A percentile compares a stretch with the other conserved stretches of the same genome.
Conservation (phyloP, 352 stramenopile species). For the Phytophthora rubi region DNA sequence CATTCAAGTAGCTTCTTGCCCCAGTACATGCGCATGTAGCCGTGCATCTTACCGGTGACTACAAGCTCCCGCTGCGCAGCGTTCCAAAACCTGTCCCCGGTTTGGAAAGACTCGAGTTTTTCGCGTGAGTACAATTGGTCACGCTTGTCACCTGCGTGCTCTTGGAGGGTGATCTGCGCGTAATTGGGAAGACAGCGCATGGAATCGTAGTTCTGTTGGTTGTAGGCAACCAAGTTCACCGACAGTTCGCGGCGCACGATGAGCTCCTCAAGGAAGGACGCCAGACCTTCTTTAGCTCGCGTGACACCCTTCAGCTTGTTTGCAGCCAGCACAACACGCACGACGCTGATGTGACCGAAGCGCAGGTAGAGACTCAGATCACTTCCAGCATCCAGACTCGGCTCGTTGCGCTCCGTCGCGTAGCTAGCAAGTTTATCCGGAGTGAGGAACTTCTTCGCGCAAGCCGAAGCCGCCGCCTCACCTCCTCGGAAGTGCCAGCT, state of each 20-base stretch:
- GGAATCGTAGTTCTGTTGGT: slow-evolving; percentile 96
- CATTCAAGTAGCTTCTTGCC: slow-evolving; percentile 99
- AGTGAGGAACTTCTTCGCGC: slow-evolving; percentile 90
- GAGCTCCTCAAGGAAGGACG: slow-evolving; percentile 97
- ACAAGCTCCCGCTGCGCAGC: slow-evolving; percentile 97
- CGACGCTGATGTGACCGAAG: slow-evolving; percentile 89
- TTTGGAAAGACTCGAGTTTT: slow-evolving; percentile 93
- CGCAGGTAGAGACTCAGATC: slow-evolving; percentile 95
- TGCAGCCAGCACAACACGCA: slow-evolving; percentile 65
- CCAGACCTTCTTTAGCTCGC: slow-evolving; percentile 72
- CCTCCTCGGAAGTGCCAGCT: slow-evolving; percentile 69
- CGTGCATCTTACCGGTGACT: slow-evolving; percentile 92
- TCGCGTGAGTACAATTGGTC: slow-evolving; percentile 92
- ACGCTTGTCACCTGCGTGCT: slow-evolving; percentile 89
- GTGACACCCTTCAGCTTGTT: slow-evolving; percentile 75
- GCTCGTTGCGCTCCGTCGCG: slow-evolving; percentile 93
- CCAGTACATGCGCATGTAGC: slow-evolving; percentile 99
- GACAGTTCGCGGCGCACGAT: slow-evolving; percentile 97
- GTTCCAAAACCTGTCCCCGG: slow-evolving; percentile 98
- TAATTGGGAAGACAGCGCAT: slow-evolving; percentile 91
- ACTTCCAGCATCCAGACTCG: slow-evolving; percentile 92
- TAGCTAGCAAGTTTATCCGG: slow-evolving; percentile 74
- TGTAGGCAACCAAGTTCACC: slow-evolving; percentile 98
- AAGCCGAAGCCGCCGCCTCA: slow-evolving; percentile 62
- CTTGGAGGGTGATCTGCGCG: slow-evolving; percentile 91